A percentile compares a stretch with the other conserved stretches of the same genome.
These are phyloP conservation scores for Amborella trichopoda DNA, from an alignment of 164 flowering plant genomes.

Conservation along the genomic window DNA sequence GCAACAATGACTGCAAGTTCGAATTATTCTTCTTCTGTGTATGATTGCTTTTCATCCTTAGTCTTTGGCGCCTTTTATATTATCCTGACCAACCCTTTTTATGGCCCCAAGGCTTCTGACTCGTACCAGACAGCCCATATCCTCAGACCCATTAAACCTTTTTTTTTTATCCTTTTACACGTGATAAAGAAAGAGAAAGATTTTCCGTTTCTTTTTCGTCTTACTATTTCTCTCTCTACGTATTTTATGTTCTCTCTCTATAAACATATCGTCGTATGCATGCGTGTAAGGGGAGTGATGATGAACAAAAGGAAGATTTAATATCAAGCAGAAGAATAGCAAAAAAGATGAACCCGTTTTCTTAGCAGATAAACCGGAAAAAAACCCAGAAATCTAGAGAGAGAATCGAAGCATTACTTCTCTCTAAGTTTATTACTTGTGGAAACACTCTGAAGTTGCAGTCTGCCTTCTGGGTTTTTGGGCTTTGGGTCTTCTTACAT, in stretches of 20 bases:
- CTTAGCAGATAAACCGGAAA: too few relatives aligned
- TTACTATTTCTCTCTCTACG: constrained; percentile 1
- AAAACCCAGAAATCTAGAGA: too few relatives aligned
- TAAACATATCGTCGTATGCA: not conserved
- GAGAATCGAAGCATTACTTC: too few relatives aligned
- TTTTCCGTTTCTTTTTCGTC: constrained; percentile 7
- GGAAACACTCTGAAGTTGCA: constrained; percentile 3
- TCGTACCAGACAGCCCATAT: too few relatives aligned
- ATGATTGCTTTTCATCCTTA: constrained; percentile 20
- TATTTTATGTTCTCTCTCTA: constrained; percentile 1
- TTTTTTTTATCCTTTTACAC: constrained; percentile 56
- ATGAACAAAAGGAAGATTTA: not conserved
- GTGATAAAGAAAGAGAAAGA: constrained; percentile 58
- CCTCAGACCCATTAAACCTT: too few relatives aligned
- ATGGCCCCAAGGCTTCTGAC: constrained; percentile 9
- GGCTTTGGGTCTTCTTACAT: not conserved
- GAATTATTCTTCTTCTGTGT: constrained; percentile 17
- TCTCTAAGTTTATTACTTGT: not conserved
- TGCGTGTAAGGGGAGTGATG: constrained; percentile 1
- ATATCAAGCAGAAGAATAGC: not conserved
- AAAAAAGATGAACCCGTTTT: not conserved
- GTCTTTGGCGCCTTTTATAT: constrained; percentile 2
- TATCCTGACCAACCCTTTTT: constrained; percentile 5
- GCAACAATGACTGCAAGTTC: constrained; percentile 2
- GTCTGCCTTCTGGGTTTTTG: constrained; percentile 2